phyloP scores from a whole-genome alignment of 2,329 filamentous ascomycete genomes.

The Fusarium sp. region DNA sequence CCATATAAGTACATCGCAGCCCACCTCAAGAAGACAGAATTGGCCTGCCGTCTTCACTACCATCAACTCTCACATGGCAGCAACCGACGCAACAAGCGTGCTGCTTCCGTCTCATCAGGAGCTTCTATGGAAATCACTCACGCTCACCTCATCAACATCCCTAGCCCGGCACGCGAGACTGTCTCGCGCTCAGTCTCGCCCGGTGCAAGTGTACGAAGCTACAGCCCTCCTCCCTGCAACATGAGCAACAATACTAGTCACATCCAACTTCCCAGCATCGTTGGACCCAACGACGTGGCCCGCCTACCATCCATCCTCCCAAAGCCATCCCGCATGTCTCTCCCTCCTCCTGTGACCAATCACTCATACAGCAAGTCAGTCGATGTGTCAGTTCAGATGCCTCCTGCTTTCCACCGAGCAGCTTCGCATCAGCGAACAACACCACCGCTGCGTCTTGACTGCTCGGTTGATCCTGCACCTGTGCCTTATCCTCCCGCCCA shows the following conservation, averaged over 20 bases:
- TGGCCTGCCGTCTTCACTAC: constrained; percentile 88
- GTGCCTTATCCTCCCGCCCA: constrained; percentile 52
- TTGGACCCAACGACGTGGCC: constrained; percentile 59
- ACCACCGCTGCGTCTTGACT: constrained; percentile 71
- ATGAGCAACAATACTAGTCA: constrained; percentile 55
- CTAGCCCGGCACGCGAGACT: constrained; percentile 65
- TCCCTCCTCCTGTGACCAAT: constrained; percentile 56
- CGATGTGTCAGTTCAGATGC: constrained; percentile 61
- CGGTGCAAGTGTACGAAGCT: constrained; percentile 60
- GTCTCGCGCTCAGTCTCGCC: constrained; percentile 64
- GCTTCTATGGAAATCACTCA: constrained; percentile 67
- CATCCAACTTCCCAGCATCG: constrained; percentile 67
- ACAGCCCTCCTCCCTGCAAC: constrained; percentile 61
- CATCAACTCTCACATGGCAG: constrained; percentile 87
- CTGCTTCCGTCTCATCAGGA: constrained; percentile 75
- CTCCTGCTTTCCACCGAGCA: constrained; percentile 53
- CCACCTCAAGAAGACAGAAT: constrained; percentile 87
- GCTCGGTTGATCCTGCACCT: constrained; percentile 60
- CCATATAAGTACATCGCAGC: constrained; percentile 91
- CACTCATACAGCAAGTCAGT: constrained; percentile 59
- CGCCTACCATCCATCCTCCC: constrained; percentile 74
- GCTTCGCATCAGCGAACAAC: constrained; percentile 55
- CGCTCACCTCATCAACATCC: constrained; percentile 58
- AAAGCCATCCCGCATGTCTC: constrained; percentile 70
- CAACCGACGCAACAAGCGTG: constrained; percentile 84